Evolutionary conservation across 2,329 filamentous ascomycete species (phyloP), one percentile per base, ranked within the genome.

Genomic region (Coleophoma eucalyptorum): DNA sequence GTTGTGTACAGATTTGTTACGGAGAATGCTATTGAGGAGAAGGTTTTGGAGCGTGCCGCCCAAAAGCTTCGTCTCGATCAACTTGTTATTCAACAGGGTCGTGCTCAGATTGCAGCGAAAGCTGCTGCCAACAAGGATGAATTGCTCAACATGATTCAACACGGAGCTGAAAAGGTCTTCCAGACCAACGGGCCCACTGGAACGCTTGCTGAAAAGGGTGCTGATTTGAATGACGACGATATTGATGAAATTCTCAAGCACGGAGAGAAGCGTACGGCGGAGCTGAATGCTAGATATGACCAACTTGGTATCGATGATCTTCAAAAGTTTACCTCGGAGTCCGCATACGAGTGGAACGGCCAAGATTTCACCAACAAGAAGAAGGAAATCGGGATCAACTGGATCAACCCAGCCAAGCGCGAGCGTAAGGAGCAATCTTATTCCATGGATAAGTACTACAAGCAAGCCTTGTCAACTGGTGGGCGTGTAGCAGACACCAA

Each of bases 391-490:
- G 90, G 90, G 45, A 81, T 97, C 58, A 92, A 78, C 64, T 99
- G 95, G 95, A 99, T 99, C 73, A 96, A 99, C 63, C 95, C 94
- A 2, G 86, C 93, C 15, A 99, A 99, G 77, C 92, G 94, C 69
- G 95, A 99, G 73, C 89, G 94, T 63, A 99, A 97, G 70, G 93
- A 97, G 65, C 91, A 97, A 67, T 91, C 90, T 5, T 99, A 99
- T 68, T 97, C 93, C 0, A 96, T 99, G 75, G 95, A 99, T 68
- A 96, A 97, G 69, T 99, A 99, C 73, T 99, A 97, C 72, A 87
- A 93, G 58, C 86, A 95, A 62, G 90, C 91, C 10, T 81, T 99
- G 64, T 88, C 82, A 34, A 94, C 89, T 48, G 84, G 90, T 69
- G 83, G 86, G 34, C 81, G 85, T 43, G 86, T 84, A 20, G 85